These are phyloP conservation scores for Blastocrithidia nonstop DNA, from an alignment of 208 protist genomes.

Conservation along the genomic window DNA sequence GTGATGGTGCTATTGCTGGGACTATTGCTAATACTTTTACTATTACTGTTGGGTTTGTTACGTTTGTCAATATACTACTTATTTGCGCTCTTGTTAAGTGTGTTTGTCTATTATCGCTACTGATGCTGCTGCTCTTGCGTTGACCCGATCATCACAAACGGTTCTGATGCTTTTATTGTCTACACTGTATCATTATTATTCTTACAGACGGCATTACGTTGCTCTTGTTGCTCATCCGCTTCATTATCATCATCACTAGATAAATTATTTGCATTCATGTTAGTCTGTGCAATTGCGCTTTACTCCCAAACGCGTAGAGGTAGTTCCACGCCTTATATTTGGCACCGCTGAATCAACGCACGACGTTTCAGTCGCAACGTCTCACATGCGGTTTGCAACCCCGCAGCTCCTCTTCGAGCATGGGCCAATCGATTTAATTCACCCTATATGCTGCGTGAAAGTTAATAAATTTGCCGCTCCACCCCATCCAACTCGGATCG, in stretches of 20 bases:
- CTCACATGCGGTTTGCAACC: slow-evolving; percentile 64
- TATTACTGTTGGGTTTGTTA: slow-evolving; percentile 4
- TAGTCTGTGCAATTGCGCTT: too few relatives aligned
- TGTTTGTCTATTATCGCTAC: too few relatives aligned
- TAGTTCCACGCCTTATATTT: slow-evolving; percentile 77
- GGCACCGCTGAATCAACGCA: slow-evolving; percentile 56
- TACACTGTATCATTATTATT: too few relatives aligned
- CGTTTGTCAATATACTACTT: neutral
- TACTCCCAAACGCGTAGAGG: too few relatives aligned
- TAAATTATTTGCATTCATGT: too few relatives aligned
- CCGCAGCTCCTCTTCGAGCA: slow-evolving; percentile 42
- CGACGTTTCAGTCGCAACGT: slow-evolving; percentile 60
- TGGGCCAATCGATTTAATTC: slow-evolving; percentile 39
- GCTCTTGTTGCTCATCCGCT: too few relatives aligned
- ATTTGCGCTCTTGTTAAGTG: neutral
- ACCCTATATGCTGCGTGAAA: slow-evolving; percentile 24
- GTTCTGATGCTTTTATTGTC: too few relatives aligned
- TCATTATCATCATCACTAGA: too few relatives aligned
- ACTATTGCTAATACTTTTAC: slow-evolving; percentile 1
- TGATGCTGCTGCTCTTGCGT: too few relatives aligned
- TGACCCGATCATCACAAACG: too few relatives aligned
- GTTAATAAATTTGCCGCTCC: slow-evolving; percentile 42
- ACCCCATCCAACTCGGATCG: slow-evolving; percentile 35
- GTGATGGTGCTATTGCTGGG: too few relatives aligned
- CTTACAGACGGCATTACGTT: too few relatives aligned